These are phyloP conservation scores for Ascomycota sp. DNA, from an alignment of 2,329 filamentous ascomycete genomes.

Conservation along the genomic window DNA sequence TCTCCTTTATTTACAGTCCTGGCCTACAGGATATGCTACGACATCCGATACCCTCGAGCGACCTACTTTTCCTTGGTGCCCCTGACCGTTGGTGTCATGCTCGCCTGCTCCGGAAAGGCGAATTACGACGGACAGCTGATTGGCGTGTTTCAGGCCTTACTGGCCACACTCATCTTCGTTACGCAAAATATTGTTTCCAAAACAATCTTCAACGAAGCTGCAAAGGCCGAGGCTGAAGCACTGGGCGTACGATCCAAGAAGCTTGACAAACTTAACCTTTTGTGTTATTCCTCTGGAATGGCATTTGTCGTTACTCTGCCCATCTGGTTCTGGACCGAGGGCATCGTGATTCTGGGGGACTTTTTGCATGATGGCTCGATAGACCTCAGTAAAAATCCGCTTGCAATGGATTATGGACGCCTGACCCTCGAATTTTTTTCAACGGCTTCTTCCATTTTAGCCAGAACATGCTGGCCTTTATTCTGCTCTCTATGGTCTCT, in stretches of 20 bases:
- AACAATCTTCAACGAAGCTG: constrained; percentile 87
- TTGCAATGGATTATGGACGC: constrained; percentile 58
- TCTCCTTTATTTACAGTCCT: constrained; percentile 89
- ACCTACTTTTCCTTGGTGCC: constrained; percentile 86
- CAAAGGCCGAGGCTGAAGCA: constrained; percentile 61
- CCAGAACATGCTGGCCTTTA: constrained; percentile 88
- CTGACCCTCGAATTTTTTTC: constrained; percentile 76
- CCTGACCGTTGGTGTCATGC: constrained; percentile 80
- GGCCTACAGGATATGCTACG: constrained; percentile 75
- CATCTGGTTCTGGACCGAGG: constrained; percentile 87
- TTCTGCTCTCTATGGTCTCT: constrained; percentile 79
- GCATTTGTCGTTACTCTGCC: constrained; percentile 77
- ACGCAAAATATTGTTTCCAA: constrained; percentile 98
- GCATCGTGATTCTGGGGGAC: constrained; percentile 55
- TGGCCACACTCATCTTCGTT: constrained; percentile 86
- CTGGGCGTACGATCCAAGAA: constrained; percentile 45
- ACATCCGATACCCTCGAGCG: constrained; percentile 67
- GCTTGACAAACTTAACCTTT: constrained; percentile 85
- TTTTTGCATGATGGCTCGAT: constrained; percentile 67
- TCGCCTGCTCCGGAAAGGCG: constrained; percentile 75
- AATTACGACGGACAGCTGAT: constrained; percentile 67
- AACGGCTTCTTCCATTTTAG: constrained; percentile 94
- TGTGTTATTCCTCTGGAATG: constrained; percentile 91
- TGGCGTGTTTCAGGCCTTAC: constrained; percentile 73
- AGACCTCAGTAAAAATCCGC: constrained; percentile 32